Base-by-base conservation (phyloP, 345 rosid species). In the Populus davidiana region DNA sequence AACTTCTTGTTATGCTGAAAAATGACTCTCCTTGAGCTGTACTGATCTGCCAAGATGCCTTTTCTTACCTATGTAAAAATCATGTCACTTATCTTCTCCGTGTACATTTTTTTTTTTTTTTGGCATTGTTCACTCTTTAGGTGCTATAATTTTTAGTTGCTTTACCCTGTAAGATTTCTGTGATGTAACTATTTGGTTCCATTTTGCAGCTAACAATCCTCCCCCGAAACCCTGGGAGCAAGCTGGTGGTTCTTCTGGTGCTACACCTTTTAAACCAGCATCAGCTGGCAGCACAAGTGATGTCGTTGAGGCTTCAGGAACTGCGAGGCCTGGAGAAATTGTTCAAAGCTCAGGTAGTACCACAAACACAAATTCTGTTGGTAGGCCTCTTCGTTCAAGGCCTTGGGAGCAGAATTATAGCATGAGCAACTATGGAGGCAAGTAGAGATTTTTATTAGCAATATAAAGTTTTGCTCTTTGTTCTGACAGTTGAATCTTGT, bases 221-320 rank as follows among this genome's bases (percentile, higher is more conserved):
- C 80, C 80, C n/a, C 69, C 50, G 10, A 79, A 79, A 73, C 81
- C 81, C 39, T 73, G 81, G 81, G 74, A 79, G 68, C 73, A 29
- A 23, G 77, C 62, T 38, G 73, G 68, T 67, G 44, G 68, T 0
- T 41, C 77, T 56, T 73, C 77, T 3, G 77, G 77, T n/a, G 35
- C 77, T 31, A 67, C 77, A 67, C 73, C 77, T 67, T 79, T 79
- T 73, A 79, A 54, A 36, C 81, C 73, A n/a, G 77, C 77, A 8
- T 67, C 81, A 29, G 10, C 73, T 73, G 81, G 81, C 62, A 73
- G 75, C 49, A 79, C 81, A 67, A 79, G 73, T 69, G 73, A 76
- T 69, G 73, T 76, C 6, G 74, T 76, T 56, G 79, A 76, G 54
- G 74, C 79, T 68, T 76, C 74, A 16, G 79, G 79, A 68, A 76